These are phyloP conservation scores for Fibroporia radiculosa DNA, from an alignment of 768 basidiomycete genomes.

Conservation along the genomic window DNA sequence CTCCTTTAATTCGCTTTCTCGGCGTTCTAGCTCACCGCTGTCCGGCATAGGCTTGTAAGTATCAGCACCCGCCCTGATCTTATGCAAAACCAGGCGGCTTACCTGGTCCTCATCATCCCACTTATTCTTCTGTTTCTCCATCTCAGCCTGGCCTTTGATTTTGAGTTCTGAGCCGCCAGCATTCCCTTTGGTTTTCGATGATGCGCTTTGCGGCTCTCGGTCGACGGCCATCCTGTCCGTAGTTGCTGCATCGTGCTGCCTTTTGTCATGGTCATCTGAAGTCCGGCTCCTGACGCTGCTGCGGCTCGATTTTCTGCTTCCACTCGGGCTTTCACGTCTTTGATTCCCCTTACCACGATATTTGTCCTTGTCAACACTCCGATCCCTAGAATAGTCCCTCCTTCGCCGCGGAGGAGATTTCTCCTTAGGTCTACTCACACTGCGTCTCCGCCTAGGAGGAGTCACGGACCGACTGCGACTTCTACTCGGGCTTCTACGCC, in stretches of 20 bases:
- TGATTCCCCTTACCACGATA: background rate
- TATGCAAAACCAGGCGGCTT: constrained; percentile 1
- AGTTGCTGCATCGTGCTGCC: constrained; percentile 4
- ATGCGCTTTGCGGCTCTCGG: constrained; percentile 1
- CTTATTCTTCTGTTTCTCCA: constrained; percentile 45
- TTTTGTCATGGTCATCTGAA: constrained; percentile 4
- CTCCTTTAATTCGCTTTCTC: constrained; percentile 79
- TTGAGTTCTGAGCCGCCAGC: constrained; percentile 55
- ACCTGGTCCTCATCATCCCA: constrained; percentile 35
- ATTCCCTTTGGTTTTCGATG: constrained; percentile 18
- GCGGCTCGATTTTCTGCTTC: constrained; percentile 25
- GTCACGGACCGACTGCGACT: constrained; percentile 34
- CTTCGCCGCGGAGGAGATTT: constrained; percentile 17
- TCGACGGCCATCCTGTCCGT: constrained; percentile 18
- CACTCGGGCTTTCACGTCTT: constrained; percentile 1
- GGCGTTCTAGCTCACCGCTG: constrained; percentile 45
- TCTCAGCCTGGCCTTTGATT: constrained; percentile 67
- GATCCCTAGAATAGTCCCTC: constrained; percentile 9
- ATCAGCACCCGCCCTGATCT: background rate
- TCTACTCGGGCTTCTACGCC: constrained; percentile 18
- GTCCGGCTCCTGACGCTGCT: constrained; percentile 15
- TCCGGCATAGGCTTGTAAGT: constrained; percentile 10
- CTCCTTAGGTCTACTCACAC: constrained; percentile 33
- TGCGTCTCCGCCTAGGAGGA: constrained; percentile 20
- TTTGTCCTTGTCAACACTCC: constrained; percentile 6